phyloP scores from a whole-genome alignment of 257 asterid genomes.

The Solanum microdontum region DNA sequence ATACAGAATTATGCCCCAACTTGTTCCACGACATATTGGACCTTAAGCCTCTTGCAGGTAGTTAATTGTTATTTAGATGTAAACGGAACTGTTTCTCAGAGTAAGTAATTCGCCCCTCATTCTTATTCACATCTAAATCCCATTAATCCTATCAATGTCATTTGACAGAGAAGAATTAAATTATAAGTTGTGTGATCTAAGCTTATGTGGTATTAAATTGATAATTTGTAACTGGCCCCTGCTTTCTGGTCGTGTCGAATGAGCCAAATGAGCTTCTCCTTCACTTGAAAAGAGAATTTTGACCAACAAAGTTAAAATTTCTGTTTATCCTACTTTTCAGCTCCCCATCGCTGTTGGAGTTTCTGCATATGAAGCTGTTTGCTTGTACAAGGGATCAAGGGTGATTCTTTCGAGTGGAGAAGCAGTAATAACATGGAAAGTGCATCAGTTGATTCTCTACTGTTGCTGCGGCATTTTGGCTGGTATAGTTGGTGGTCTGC shows the following conservation, averaged over 20 bases:
- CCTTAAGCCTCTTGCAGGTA: slow-evolving; percentile 41
- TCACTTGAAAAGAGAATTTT: neutral
- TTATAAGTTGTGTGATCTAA: neutral
- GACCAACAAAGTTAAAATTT: neutral
- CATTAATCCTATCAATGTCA: neutral
- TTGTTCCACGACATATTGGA: slow-evolving; percentile 43
- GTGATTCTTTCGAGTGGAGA: slow-evolving; percentile 33
- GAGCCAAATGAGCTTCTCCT: neutral
- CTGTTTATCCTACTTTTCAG: slow-evolving; percentile 11
- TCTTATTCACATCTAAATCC: neutral
- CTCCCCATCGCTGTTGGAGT: slow-evolving; percentile 46
- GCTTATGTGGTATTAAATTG: neutral
- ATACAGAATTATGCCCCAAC: slow-evolving; percentile 31
- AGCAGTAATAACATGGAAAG: slow-evolving; percentile 26
- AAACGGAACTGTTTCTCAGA: neutral
- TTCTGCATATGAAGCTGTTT: slow-evolving; percentile 40
- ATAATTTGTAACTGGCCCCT: neutral
- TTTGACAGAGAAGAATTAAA: neutral
- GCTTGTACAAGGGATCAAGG: slow-evolving; percentile 43
- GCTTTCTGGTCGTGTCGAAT: neutral
- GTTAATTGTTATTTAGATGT: neutral
- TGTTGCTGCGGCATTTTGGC: slow-evolving; percentile 46
- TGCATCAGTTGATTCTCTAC: slow-evolving; percentile 32
- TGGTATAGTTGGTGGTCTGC: slow-evolving; percentile 52
- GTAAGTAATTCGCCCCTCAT: neutral